These are phyloP conservation scores for Diaporthe humulicola DNA, from an alignment of 2,329 filamentous ascomycete species.

Conservation along the genomic window DNA sequence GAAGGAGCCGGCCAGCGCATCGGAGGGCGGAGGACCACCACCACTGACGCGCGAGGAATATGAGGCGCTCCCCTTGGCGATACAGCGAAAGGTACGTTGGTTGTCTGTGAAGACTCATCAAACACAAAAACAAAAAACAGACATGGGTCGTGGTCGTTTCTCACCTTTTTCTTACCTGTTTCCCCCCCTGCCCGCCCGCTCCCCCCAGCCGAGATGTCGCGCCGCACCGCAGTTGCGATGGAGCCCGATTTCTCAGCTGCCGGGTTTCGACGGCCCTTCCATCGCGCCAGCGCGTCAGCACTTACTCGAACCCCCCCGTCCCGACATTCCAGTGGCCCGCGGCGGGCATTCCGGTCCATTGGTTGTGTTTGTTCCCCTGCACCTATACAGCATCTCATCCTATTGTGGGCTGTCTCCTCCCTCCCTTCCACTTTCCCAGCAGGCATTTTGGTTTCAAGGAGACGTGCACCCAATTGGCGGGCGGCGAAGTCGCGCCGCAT, in stretches of 20 bases:
- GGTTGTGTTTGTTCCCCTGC: not conserved
- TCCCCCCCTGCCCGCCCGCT: not conserved
- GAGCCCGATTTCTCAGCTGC: conserved; percentile 18
- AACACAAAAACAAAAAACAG: not conserved
- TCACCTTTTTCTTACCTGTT: not conserved
- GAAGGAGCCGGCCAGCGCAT: conserved; percentile 29
- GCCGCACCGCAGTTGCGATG: not conserved
- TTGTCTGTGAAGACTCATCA: conserved; percentile 9
- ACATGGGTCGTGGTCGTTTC: conserved; percentile 10
- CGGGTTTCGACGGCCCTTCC: conserved; percentile 9
- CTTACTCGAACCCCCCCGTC: not conserved
- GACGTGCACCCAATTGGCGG: conserved; percentile 26
- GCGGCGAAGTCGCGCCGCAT: conserved; percentile 22
- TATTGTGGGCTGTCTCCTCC: not conserved
- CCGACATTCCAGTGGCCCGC: conserved; percentile 14
- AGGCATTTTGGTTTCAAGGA: conserved; percentile 5
- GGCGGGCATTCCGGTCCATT: conserved; percentile 14
- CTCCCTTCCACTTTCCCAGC: not conserved
- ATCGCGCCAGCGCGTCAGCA: conserved; percentile 26
- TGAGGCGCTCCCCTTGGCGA: conserved; percentile 62
- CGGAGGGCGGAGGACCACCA: conserved; percentile 29
- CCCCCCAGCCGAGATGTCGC: not conserved
- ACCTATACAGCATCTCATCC: not conserved
- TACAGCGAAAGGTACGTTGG: conserved; percentile 63
- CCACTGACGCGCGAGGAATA: conserved; percentile 61